Percentiles rank a stretch among this genome's conserved stretches.
phyloP scores from a whole-genome alignment of 192 early-diverging fungal species.

The Coemansia sp. region DNA sequence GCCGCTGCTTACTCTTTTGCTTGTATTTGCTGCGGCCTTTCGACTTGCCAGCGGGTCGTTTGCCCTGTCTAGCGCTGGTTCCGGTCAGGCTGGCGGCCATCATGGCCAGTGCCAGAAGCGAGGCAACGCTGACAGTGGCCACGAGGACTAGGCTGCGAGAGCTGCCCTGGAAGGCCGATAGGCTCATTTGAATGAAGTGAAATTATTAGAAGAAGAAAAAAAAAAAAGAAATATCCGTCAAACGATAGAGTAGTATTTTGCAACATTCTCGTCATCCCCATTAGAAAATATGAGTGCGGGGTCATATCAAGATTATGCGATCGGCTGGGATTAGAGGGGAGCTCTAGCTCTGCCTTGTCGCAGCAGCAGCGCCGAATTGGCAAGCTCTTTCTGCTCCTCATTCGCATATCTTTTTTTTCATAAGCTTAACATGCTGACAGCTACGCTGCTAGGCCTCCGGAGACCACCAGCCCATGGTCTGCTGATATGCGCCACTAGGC shows the following conservation, averaged over 20 bases:
- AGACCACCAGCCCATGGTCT: neutral
- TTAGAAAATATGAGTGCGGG: too few species aligned
- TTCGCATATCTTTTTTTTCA: neutral
- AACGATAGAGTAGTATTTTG: too few species aligned
- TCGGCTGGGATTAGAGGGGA: neutral
- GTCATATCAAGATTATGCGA: too few species aligned
- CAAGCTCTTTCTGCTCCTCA: neutral
- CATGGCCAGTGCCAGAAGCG: conserved; percentile 33
- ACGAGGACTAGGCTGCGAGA: conserved; percentile 33
- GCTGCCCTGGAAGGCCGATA: conserved; percentile 8
- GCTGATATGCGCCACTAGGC: neutral
- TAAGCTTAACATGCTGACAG: neutral
- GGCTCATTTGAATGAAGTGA: neutral
- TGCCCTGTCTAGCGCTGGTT: neutral
- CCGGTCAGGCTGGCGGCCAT: conserved; percentile 16
- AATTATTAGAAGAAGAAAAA: neutral
- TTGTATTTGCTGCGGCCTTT: conserved; percentile 10
- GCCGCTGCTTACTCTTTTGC: conserved; percentile 9
- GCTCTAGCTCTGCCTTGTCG: neutral
- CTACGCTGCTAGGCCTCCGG: conserved; percentile 1
- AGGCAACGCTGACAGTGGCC: conserved; percentile 42
- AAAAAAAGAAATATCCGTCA: neutral
- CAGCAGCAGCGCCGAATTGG: too few species aligned
- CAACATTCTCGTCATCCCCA: too few species aligned
- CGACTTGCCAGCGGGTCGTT: conserved; percentile 6